Evolutionary conservation across 2,329 filamentous ascomycete genomes (phyloP).

Genomic region (Aspergillus flavus): DNA sequence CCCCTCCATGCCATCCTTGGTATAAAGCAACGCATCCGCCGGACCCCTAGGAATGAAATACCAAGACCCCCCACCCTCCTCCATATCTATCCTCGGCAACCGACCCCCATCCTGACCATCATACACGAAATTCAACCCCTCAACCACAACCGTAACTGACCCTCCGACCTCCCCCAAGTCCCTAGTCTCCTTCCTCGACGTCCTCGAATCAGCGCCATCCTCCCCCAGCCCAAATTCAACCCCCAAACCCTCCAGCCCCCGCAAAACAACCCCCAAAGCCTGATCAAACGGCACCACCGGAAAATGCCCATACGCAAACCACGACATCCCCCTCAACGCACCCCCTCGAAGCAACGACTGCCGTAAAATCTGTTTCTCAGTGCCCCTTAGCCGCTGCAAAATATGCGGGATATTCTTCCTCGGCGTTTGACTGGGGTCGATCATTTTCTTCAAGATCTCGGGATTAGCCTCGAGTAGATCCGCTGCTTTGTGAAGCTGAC

Average conservation of each 20-base stretch:
- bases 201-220: not conserved
- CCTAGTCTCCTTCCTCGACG: not conserved
- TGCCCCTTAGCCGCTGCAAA: constrained; percentile 3
- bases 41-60: not conserved
- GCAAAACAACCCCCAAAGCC: not conserved
- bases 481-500: constrained; percentile 18
- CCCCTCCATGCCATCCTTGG: not conserved
- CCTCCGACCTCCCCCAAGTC: not conserved
- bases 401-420: constrained; percentile 21
- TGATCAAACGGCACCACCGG: not conserved
- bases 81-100: not conserved
- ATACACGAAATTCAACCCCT: not conserved
- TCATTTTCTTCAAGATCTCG: constrained; percentile 23
- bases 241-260: not conserved
- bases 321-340: not conserved
- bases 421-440: constrained; percentile 18
- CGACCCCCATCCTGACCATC: not conserved
- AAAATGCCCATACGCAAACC: not conserved
- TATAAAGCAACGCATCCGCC: not conserved
- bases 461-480: constrained; percentile 24
- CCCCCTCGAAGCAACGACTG: not conserved
- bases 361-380: not conserved
- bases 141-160: not conserved
- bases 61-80: not conserved
- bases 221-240: not conserved